These are phyloP conservation scores for Musa troglodytarum DNA, from an alignment of 176 grass and related monocot species.

Conservation along the genomic window DNA sequence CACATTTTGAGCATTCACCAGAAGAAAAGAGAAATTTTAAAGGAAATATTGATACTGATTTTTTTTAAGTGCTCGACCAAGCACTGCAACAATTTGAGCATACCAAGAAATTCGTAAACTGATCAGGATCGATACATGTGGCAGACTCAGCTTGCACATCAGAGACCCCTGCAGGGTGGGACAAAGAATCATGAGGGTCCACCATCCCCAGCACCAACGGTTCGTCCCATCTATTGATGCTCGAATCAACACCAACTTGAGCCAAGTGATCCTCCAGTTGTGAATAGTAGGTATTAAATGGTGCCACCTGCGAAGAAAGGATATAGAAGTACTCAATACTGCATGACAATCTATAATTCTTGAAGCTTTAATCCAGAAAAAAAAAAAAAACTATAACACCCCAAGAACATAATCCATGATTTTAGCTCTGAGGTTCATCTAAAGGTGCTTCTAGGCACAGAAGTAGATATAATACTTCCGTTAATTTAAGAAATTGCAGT, in stretches of 20 bases:
- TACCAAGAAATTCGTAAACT: slow-evolving; percentile 94
- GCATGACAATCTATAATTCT: background rate
- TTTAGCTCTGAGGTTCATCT: too few species aligned
- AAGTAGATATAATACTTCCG: background rate
- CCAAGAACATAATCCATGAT: background rate
- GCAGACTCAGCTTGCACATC: slow-evolving; percentile 89
- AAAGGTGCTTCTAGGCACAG: too few species aligned
- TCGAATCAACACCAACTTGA: slow-evolving; percentile 65
- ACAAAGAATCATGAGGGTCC: slow-evolving; percentile 89
- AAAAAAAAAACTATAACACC: background rate
- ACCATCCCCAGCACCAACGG: slow-evolving; percentile 81
- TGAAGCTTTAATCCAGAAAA: background rate
- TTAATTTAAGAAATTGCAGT: background rate
- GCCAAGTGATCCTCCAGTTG: slow-evolving; percentile 61
- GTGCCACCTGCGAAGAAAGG: slow-evolving; percentile 64
- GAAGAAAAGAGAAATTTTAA: too few species aligned
- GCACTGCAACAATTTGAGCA: background rate
- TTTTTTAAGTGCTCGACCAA: background rate
- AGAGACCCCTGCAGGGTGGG: slow-evolving; percentile 80
- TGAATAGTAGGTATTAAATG: slow-evolving; percentile 93
- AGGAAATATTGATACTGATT: too few species aligned
- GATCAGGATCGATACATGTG: slow-evolving; percentile 72
- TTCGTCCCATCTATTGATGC: slow-evolving; percentile 87
- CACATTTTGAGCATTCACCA: too few species aligned
- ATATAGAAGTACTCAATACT: background rate